These are phyloP conservation scores for Quercus ilex DNA, from an alignment of 306 rosid genomes.

Conservation along the genomic window DNA sequence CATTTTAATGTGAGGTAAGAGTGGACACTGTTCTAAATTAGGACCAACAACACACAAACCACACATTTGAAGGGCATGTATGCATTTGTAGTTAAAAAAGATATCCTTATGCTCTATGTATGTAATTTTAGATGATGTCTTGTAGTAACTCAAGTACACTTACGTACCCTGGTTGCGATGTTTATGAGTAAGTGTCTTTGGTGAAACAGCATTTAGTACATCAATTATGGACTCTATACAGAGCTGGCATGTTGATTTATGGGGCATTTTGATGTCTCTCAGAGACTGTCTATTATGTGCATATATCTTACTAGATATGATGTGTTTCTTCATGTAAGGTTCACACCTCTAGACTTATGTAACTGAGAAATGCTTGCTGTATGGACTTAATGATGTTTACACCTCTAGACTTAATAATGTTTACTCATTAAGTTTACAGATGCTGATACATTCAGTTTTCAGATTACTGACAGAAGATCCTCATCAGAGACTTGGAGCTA, in stretches of 20 bases:
- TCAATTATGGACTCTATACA: neutral
- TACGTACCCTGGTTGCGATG: too few species aligned
- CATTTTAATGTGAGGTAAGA: too few species aligned
- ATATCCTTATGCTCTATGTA: too few species aligned
- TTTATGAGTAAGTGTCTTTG: neutral
- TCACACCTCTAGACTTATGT: neutral
- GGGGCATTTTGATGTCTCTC: neutral
- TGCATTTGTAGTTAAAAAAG: too few species aligned
- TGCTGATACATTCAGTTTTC: slow-evolving; percentile 37
- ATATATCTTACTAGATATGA: neutral
- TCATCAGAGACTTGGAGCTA: slow-evolving; percentile 91
- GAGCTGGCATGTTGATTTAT: neutral
- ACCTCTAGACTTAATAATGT: neutral
- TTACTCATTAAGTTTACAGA: slow-evolving; percentile 2
- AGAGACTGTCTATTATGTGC: neutral
- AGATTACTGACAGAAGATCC: slow-evolving; percentile 97
- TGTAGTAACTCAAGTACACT: too few species aligned
- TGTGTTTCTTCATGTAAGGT: neutral
- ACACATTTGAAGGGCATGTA: too few species aligned
- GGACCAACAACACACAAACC: too few species aligned
- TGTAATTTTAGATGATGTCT: too few species aligned
- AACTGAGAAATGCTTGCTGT: neutral
- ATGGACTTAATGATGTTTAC: neutral
- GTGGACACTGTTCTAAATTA: too few species aligned
- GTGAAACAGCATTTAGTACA: neutral